Percentiles rank a stretch among this genome's conserved stretches.
Evolutionary conservation across 2,329 filamentous ascomycete genomes (phyloP).

Genomic region (Cladophialophora carrionii): DNA sequence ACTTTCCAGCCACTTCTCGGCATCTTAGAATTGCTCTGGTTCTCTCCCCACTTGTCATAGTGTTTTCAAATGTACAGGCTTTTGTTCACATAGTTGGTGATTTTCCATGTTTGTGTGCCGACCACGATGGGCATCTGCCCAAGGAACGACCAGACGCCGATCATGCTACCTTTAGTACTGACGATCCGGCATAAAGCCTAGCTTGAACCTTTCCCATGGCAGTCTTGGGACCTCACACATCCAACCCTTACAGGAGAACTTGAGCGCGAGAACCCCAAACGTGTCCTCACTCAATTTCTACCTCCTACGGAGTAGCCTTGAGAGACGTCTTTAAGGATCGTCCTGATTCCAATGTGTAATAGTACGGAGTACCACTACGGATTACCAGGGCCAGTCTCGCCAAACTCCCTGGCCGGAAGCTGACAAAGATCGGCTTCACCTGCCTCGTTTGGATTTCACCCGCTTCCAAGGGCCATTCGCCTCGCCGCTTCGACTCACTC

Average conservation of each 20-base stretch:
- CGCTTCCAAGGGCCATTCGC: background rate
- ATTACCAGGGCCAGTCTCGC: background rate
- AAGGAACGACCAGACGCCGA: background rate
- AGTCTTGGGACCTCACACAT: background rate
- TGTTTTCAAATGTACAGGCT: background rate
- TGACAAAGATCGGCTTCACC: conserved; percentile 7
- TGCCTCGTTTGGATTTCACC: background rate
- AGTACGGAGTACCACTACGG: background rate
- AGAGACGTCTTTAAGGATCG: background rate
- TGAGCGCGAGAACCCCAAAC: background rate
- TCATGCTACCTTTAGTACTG: background rate
- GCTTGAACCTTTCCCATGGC: background rate
- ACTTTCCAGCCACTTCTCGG: background rate
- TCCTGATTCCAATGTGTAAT: background rate
- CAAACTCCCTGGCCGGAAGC: background rate
- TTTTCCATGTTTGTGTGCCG: background rate
- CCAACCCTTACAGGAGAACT: background rate
- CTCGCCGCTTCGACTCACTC: background rate
- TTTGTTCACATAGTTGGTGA: background rate
- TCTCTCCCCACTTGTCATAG: too few relatives aligned
- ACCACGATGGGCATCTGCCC: background rate
- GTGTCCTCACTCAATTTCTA: background rate
- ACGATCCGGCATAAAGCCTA: background rate
- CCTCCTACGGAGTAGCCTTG: background rate
- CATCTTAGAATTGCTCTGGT: too few relatives aligned